Evolutionary conservation across 2,329 filamentous ascomycete species (phyloP), one percentile per base, ranked within the genome.

Genomic region (Trichophyton equinum): DNA sequence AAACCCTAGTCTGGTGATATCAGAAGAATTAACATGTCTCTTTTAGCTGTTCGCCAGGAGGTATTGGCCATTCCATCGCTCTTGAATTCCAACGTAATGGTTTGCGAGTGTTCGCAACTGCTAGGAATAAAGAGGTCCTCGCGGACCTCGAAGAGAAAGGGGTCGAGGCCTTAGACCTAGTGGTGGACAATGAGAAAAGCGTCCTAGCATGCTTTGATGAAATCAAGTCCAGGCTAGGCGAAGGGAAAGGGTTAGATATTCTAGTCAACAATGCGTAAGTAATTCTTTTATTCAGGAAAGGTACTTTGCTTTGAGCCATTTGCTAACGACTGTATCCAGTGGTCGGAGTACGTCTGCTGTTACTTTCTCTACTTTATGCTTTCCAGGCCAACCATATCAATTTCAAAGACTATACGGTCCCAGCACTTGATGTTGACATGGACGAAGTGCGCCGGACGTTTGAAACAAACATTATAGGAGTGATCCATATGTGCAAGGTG

Each of bases 41-140:
- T 4, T 42, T 36, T 25, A 77, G 77, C 49, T 78, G 79, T 67
- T 78, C 76, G 1, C 78, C 80, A 5, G 80, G 81, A 44, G 79
- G 80, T 59, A 84, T 85, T 63, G 83, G 83, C 30, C 78, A 85
- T 66, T 78, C 78, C 15, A 75, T 85, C 13, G 81, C 82, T 1
- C 74, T 76, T 18, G 81, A 84, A 66, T 85, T 85, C 67, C 76
- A 82, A 61, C 71, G 67, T 27, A 64, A 71, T 71, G 80, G 80
- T 58, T 73, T 81, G 61, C 77, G 79, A 25, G 82, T 85, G 60
- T 78, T 85, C 60, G 81, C 81, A 11, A 84, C 82, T 2, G 82
- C 81, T 11, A 77, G 82, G 66, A 74, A 80, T 60, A 74, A 77
- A 44, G 70, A 72, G 18, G 75, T 75, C 53, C 77, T 84, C 65